A percentile compares a stretch with the other conserved stretches of the same genome.
phyloP scores from a whole-genome alignment of 352 stramenopile species.

The Phytophthora citricola region DNA sequence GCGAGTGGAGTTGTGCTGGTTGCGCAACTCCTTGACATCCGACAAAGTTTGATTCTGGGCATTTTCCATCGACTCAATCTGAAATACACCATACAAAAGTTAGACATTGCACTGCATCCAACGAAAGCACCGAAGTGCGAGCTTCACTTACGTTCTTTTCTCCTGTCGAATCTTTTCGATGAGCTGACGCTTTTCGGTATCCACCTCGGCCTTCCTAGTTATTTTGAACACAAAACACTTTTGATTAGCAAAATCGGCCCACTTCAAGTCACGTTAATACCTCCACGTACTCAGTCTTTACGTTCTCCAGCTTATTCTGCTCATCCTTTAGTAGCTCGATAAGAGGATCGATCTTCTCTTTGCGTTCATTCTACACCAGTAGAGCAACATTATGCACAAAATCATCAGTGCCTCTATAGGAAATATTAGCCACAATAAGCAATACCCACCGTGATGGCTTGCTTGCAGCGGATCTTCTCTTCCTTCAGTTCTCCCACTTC shows the following conservation, averaged over 20 bases:
- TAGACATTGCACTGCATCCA: neutral
- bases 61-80: conserved; percentile 75
- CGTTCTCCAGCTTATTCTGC: conserved; percentile 61
- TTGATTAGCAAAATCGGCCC: neutral
- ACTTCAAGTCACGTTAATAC: neutral
- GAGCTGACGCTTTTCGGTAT: conserved; percentile 57
- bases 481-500: conserved; percentile 73
- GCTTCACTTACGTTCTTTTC: conserved; percentile 51
- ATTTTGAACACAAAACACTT: neutral
- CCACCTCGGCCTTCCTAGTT: conserved; percentile 58
- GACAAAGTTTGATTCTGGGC: conserved; percentile 73
- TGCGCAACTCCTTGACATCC: conserved; percentile 73
- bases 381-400: neutral
- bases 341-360: conserved; percentile 68
- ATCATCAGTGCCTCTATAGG: neutral
- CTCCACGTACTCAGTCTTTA: conserved; percentile 61
- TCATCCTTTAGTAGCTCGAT: conserved; percentile 77
- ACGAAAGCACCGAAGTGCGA: neutral
- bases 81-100: neutral
- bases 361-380: conserved; percentile 60
- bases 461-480: conserved; percentile 72
- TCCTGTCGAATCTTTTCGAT: conserved; percentile 74
- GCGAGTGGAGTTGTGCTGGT: conserved; percentile 71
- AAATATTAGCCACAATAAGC: neutral
- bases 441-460: conserved; percentile 66